A percentile compares a stretch with the other conserved stretches of the same genome.
Evolutionary conservation across 371 early-diverging fungal genomes (phyloP).

Genomic region (Phascolomyces articulosus): DNA sequence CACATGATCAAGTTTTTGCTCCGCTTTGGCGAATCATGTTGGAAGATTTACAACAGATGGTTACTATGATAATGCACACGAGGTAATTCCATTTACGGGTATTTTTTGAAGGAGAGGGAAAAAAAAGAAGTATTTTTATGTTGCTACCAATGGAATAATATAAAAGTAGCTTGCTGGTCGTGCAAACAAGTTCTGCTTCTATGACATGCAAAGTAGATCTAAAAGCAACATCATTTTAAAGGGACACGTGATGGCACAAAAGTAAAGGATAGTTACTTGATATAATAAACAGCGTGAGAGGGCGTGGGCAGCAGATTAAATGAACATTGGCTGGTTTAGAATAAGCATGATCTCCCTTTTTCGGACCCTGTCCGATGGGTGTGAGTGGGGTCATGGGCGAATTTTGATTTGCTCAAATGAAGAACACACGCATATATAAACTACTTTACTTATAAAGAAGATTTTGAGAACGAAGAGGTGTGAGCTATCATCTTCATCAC

Average conservation of each 20-base stretch:
- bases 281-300: conserved; percentile 6
- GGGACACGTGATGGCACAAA: conserved; percentile 10
- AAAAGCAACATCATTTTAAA: not conserved
- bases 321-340: conserved; percentile 6
- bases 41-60: no score
- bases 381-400: conserved; percentile 6
- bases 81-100: no score
- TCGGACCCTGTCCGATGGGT: conserved; percentile 2
- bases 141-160: not conserved
- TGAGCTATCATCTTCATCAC: no score
- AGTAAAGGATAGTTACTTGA: not conserved
- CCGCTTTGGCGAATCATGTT: no score
- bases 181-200: not conserved
- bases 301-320: conserved; percentile 3
- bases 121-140: no score
- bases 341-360: conserved; percentile 7
- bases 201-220: conserved; percentile 1
- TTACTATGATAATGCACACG: no score
- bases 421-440: not conserved
- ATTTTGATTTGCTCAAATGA: not conserved
- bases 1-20: no score
- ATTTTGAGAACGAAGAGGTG: no score
- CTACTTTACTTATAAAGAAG: no score
- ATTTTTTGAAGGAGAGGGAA: no score
- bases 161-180: not conserved